phyloP scores from a whole-genome alignment of 2,329 filamentous ascomycete species.

The Aspergillus hortae region DNA sequence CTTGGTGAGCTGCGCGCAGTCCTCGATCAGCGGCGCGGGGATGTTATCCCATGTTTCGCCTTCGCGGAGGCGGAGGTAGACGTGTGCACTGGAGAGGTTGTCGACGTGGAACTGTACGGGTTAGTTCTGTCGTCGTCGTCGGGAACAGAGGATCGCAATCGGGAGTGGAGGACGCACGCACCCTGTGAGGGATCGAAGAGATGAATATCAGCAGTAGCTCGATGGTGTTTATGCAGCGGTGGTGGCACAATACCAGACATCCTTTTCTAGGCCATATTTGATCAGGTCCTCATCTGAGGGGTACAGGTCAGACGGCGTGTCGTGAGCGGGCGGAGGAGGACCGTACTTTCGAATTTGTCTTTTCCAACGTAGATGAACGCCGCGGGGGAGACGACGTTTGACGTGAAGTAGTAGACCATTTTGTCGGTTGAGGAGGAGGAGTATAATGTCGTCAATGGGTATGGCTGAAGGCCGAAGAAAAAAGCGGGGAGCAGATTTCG shows the following conservation, averaged over 20 bases:
- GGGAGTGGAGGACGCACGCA: conserved; percentile 17
- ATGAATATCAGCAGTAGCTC: no score
- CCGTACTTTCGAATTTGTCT: conserved; percentile 95
- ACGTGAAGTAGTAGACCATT: conserved; percentile 95
- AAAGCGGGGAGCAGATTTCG: conserved; percentile 3
- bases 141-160: no score
- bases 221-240: no score
- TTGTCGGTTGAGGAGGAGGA: not conserved
- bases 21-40: conserved; percentile 67
- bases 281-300: conserved; percentile 87
- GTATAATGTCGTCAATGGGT: no score
- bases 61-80: conserved; percentile 82
- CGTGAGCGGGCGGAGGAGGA: not conserved
- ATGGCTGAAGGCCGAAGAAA: not conserved
- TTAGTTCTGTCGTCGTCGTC: no score
- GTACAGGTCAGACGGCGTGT: no score
- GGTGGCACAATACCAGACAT: conserved; percentile 68
- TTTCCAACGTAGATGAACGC: conserved; percentile 96
- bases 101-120: conserved; percentile 80
- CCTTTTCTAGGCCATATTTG: conserved; percentile 88
- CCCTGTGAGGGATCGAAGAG: conserved; percentile 19
- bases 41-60: conserved; percentile 82
- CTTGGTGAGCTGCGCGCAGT: conserved; percentile 97
- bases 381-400: conserved; percentile 73
- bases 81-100: conserved; percentile 93